Conservation (phyloP, 2,329 filamentous ascomycete genomes). For the Penicillium palitans region DNA sequence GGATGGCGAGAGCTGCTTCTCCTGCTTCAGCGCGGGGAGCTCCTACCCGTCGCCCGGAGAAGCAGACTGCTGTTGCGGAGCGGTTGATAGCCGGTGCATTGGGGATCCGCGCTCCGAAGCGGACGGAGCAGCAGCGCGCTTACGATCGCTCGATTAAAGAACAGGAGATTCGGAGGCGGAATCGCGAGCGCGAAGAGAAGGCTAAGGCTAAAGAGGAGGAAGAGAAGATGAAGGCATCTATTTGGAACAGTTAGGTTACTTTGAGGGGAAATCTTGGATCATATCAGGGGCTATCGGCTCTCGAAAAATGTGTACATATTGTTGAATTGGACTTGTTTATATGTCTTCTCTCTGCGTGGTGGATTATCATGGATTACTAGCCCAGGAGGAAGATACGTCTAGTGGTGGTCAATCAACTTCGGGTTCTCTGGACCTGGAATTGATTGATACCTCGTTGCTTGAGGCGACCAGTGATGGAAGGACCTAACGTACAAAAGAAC, state of each 20-base stretch:
- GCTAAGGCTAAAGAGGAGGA: slow-evolving; percentile 62
- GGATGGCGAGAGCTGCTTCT: slow-evolving; percentile 15
- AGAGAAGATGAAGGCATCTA: slow-evolving; percentile 74
- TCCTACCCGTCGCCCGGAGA: slow-evolving; percentile 66
- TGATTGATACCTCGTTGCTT: not conserved
- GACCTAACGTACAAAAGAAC: not conserved
- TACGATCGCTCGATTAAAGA: slow-evolving; percentile 81
- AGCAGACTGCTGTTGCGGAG: slow-evolving; percentile 87
- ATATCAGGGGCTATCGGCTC: not conserved
- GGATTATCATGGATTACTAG: not conserved
- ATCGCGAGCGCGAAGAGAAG: slow-evolving; percentile 69
- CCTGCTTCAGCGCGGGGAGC: slow-evolving; percentile 19
- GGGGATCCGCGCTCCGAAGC: slow-evolving; percentile 75
- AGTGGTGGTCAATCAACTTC: not conserved
- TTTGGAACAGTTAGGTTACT: slow-evolving; percentile 70
- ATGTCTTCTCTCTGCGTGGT: not conserved
- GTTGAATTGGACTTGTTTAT: not conserved
- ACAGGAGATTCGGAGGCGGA: slow-evolving; percentile 76
- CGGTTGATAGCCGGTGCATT: slow-evolving; percentile 87
- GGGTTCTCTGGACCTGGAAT: not conserved
- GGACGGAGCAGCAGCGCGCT: slow-evolving; percentile 83
- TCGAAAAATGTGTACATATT: slow-evolving; percentile 9
- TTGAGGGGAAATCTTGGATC: not conserved
- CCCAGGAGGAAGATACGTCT: not conserved
- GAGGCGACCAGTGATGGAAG: too few relatives aligned